Evolutionary conservation across 495 filamentous ascomycete species (phyloP), one percentile per base, ranked within the genome.

Genomic region (Chlorociboria aeruginascens): DNA sequence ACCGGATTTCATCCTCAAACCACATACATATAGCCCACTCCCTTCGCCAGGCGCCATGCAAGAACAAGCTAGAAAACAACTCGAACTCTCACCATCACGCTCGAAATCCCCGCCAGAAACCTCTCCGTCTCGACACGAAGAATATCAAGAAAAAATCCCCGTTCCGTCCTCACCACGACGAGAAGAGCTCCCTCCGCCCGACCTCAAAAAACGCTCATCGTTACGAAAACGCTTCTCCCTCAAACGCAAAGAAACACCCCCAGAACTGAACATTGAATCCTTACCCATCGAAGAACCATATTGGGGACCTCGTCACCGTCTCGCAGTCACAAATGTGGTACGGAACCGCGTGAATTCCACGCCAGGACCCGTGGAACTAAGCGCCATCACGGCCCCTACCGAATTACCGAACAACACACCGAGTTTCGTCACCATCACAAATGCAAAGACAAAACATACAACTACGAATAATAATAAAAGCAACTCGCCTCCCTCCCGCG

Each of bases 221-320:
- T 49, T 74, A 20, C 63, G 72, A 31, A 60, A 75, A 40, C 68
- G 72, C 14, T 58, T 75, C 29, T 77, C 73, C 12, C 54, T 69
- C 8, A 70, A 66, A 50, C 67, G 46, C 7, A 53, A 55, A 41
- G 49, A 59, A 28, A 45, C 35, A 2, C 45, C 43, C 3, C 40
- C 46, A 14, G 55, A 54, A 51, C 34, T 40, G 0, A 45, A 50
- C 11, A 20, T 48, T 11, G 34, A 49, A 9, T 14, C 32, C 1
- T 58, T 62, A 2, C 61, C 56, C 0, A 53, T 63, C 8, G n/a
- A 14, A 14, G 55, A 56, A 6, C 62, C 61, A 30, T 47, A 63
- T 12, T 60, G 54, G 45, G 56, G 57, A 12, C 63, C 61, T 10
- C 43, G 42, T 8, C 11, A 20, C 9, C 12, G 12, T 16, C 13